Base-by-base conservation (phyloP, 345 rosid species). In the Salix viminalis region DNA sequence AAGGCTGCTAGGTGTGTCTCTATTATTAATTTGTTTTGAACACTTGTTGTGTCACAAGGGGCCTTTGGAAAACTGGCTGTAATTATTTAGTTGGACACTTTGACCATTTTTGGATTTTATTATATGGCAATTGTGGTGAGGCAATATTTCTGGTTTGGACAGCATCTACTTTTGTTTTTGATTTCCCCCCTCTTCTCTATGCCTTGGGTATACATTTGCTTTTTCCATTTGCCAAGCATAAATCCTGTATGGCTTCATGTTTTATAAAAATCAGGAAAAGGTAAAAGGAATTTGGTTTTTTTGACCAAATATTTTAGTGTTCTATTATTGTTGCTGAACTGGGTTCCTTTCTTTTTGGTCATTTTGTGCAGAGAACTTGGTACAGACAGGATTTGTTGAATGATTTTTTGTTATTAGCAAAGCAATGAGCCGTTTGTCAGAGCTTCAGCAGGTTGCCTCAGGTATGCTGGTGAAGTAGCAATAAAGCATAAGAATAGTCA, bases 371-470 rank as follows among this genome's bases (percentile, higher is more conserved):
- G 80, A 60, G 54, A 72, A 13, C 24, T 24, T 13, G 28, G 82
- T 62, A 71, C 70, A 41, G 77, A 48, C 4, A 18, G 79, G 79
- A 75, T 75, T 80, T 77, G 79, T 79, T 88, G 88, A 84, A 86
- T 88, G 84, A 81, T 80, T 76, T 80, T 69, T 74, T 78, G 83
- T 76, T 72, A 69, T 9, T 83, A 78, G 76, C 76, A 75, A 77
- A 88, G 91, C 86, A 76, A 91, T 90, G 95, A 94, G 85, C 78
- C 87, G 80, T 71, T 77, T 68, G 12, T 77, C 84, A 39, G 91
- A 88, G 69, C 88, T 83, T 65, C 85, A 83, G 56, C 83, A 81
- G 77, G 73, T 86, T 79, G 68, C 81, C 83, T 90, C 97, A 79
- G 92, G 97, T 91, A 77, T 72, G 83, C 54, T 46, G 36, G 9